A percentile compares a stretch with the other conserved stretches of the same genome.
Evolutionary conservation across 345 rosid species (phyloP).

Genomic region (Alliaria petiolata): DNA sequence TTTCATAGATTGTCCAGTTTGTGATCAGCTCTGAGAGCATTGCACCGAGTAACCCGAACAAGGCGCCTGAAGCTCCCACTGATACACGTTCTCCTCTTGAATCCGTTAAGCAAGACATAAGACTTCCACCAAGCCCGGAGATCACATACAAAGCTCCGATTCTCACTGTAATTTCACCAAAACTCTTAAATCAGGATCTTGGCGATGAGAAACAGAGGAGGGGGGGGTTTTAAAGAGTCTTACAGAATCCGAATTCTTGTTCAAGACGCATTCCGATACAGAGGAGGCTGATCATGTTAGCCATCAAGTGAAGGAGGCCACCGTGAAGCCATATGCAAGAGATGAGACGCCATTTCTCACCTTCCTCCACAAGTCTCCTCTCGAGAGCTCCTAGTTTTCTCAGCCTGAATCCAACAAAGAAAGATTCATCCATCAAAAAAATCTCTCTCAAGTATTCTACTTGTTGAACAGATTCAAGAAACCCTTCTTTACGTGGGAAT

Average conservation of each 20-base stretch:
- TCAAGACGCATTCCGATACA: slow-evolving; percentile 78
- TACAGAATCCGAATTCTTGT: slow-evolving; percentile 91
- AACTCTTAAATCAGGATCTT: not conserved
- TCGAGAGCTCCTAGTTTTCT: slow-evolving; percentile 70
- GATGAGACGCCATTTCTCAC: slow-evolving; percentile 72
- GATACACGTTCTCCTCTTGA: slow-evolving; percentile 39
- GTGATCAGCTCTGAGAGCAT: slow-evolving; percentile 95
- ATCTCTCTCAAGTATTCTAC: too few relatives aligned
- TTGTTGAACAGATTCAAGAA: not conserved
- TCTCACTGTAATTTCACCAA: slow-evolving; percentile 51
- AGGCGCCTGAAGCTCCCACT: slow-evolving; percentile 95
- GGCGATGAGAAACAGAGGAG: too few relatives aligned
- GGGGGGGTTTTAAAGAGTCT: slow-evolving; percentile 3
- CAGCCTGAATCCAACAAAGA: too few relatives aligned
- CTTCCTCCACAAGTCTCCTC: slow-evolving; percentile 43
- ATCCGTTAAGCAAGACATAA: slow-evolving; percentile 54
- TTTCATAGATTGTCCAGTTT: slow-evolving; percentile 84
- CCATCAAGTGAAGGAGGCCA: slow-evolving; percentile 65
- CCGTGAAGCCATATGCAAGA: slow-evolving; percentile 92
- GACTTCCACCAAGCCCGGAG: slow-evolving; percentile 86
- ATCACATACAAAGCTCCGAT: slow-evolving; percentile 62
- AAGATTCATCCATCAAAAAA: not conserved
- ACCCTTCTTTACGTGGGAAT: slow-evolving; percentile 43
- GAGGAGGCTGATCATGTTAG: slow-evolving; percentile 81
- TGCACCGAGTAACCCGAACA: slow-evolving; percentile 93